Percentiles rank a stretch among this genome's conserved stretches.
Conservation (phyloP, 1,284 basidiomycete genomes). For the Cronartium ribicola region DNA sequence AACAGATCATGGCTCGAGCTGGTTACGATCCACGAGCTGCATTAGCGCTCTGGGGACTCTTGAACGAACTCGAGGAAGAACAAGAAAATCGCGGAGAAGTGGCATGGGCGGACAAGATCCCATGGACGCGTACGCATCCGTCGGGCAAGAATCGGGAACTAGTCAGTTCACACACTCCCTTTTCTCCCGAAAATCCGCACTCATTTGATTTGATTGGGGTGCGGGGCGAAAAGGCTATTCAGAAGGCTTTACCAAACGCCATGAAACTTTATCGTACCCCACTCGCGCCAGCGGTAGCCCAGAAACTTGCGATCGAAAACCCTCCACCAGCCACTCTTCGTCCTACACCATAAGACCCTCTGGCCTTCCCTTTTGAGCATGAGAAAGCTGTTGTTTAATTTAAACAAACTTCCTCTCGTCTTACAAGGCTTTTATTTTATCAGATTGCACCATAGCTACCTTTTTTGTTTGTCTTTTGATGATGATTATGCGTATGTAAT, state of each 20-base stretch:
- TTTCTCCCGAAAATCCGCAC: background rate
- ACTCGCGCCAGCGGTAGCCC: too few species aligned
- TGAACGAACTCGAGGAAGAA: conserved; percentile 55
- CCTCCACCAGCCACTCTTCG: too few species aligned
- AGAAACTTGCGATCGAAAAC: too few species aligned
- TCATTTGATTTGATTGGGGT: background rate
- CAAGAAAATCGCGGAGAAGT: conserved; percentile 45
- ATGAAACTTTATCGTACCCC: background rate
- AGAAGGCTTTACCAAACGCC: background rate
- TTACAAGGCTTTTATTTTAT: too few species aligned
- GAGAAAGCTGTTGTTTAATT: too few species aligned
- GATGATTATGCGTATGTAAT: too few species aligned
- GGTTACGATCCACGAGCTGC: conserved; percentile 57
- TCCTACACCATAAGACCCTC: too few species aligned
- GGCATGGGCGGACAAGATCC: conserved; percentile 51
- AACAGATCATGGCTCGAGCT: conserved; percentile 54
- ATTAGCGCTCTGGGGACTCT: conserved; percentile 56
- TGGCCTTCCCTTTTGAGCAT: too few species aligned
- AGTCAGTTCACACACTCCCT: conserved; percentile 43
- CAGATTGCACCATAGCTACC: too few species aligned
- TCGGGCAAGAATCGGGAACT: conserved; percentile 54
- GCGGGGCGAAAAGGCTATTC: background rate
- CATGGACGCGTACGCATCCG: conserved; percentile 56
- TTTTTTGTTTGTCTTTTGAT: too few species aligned
- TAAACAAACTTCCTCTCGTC: too few species aligned